These are phyloP conservation scores for Plasmopara viticola DNA, from an alignment of 352 stramenopile genomes.

Conservation along the genomic window DNA sequence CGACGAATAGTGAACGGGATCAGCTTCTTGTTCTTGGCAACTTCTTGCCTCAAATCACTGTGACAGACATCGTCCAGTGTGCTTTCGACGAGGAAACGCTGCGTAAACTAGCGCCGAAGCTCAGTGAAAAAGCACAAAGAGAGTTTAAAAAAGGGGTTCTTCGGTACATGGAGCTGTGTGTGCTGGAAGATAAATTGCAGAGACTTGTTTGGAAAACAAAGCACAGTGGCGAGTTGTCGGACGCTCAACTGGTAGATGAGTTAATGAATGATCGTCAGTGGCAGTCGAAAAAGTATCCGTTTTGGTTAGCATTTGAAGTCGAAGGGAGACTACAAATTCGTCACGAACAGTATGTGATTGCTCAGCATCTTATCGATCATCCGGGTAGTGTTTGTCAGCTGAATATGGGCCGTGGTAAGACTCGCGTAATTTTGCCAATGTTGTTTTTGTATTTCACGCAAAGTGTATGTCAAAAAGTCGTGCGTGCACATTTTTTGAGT, in stretches of 20 bases:
- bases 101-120: slow-evolving; percentile 21
- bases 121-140: slow-evolving; percentile 11
- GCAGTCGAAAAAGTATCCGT: slow-evolving; percentile 45
- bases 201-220: slow-evolving; percentile 25
- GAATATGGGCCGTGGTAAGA: slow-evolving; percentile 87
- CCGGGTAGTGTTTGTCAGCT: slow-evolving; percentile 70
- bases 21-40: slow-evolving; percentile 22
- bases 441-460: slow-evolving; percentile 68
- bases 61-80: slow-evolving; percentile 31
- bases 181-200: slow-evolving; percentile 67
- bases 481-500: slow-evolving; percentile 62
- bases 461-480: slow-evolving; percentile 16
- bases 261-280: slow-evolving; percentile 40
- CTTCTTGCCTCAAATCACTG: slow-evolving; percentile 24
- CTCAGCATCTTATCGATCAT: slow-evolving; percentile 60
- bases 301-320: slow-evolving; percentile 85
- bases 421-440: slow-evolving; percentile 83
- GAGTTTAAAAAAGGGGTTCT: slow-evolving; percentile 21
- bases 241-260: slow-evolving; percentile 46
- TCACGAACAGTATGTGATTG: slow-evolving; percentile 72
- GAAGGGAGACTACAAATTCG: slow-evolving; percentile 80
- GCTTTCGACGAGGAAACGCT: slow-evolving; percentile 32
- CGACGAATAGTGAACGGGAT: slow-evolving; percentile 10
- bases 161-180: slow-evolving; percentile 54
- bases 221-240: slow-evolving; percentile 12